Evolutionary conservation across 495 filamentous ascomycete species (phyloP), one percentile per base, ranked within the genome.

Genomic region (Penicillium desertorum): DNA sequence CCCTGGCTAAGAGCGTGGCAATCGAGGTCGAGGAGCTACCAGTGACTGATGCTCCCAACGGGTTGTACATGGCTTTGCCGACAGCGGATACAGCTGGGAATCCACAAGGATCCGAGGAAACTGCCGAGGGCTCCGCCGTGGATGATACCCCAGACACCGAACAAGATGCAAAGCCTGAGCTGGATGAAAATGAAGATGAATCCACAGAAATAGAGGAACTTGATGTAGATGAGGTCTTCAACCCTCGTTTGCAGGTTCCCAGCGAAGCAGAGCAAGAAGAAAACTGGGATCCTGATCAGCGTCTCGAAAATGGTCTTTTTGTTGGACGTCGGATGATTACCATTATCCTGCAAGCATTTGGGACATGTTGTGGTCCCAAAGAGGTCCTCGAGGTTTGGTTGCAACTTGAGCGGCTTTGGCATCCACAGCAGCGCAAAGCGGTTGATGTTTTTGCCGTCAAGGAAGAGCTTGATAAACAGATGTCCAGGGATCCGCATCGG

Each of bases 241-340:
- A 41, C 5, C 53, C 44, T 39, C 43, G 29, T n/a, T 47, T 44
- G 16, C 29, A 47, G 16, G 47, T 46, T 27, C 25, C 39, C 5
- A 17, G 17, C 7, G 55, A 59, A 22, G 32, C 44, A 7, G 62
- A 65, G 9, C 45, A 55, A 22, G 27, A 55, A 19, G 27, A 57
- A 7, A 56, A 25, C 17, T 53, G 66, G 22, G 50, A 61, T 1
- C 41, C 68, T 9, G 64, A 71, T 23, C 59, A 51, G 23, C 68
- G 63, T n/a, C 54, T 79, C 3, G 70, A 76, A 25, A 78, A 79
- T 54, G 75, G 73, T 6, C 67, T 78, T 22, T 78, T 79, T 39
- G 53, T 79, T 3, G 74, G 76, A 39, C 74, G 74, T 17, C 65
- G 68, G 29, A 76, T 78, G 65, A 71, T 74, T 42, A 64, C 72